Conservation (phyloP, 768 basidiomycete species). For the Clitopilus passeckerianus region DNA sequence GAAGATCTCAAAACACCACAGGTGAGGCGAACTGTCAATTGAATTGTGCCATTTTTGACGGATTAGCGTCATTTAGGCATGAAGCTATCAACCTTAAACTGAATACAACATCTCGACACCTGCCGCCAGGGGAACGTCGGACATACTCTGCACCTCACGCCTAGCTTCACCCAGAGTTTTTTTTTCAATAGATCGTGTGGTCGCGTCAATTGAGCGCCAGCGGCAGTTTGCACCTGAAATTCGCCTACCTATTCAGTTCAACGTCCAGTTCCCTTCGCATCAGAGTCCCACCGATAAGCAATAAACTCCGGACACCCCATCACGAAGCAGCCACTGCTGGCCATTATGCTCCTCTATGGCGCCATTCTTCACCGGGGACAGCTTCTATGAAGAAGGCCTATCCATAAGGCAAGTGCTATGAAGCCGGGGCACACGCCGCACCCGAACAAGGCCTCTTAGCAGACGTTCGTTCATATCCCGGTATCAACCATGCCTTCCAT, state of each 20-base stretch:
- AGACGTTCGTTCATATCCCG: neutral
- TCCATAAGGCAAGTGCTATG: neutral
- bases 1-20: neutral
- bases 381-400: conserved; percentile 1
- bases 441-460: neutral
- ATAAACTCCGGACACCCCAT: conserved; percentile 1
- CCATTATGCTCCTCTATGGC: conserved; percentile 14
- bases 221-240: no score
- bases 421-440: neutral
- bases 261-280: neutral
- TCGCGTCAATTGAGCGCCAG: no score
- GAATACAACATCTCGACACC: neutral
- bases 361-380: conserved; percentile 7
- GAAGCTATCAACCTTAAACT: neutral
- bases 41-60: conserved; percentile 1
- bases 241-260: no score
- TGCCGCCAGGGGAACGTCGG: no score
- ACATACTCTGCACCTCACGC: no score
- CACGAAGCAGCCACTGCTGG: conserved; percentile 7
- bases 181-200: no score
- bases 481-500: conserved; percentile 12
- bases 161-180: no score
- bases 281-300: neutral
- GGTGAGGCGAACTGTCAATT: neutral
- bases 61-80: neutral